phyloP scores from a whole-genome alignment of 352 stramenopile genomes.

The Aphanomyces cochlioides region DNA sequence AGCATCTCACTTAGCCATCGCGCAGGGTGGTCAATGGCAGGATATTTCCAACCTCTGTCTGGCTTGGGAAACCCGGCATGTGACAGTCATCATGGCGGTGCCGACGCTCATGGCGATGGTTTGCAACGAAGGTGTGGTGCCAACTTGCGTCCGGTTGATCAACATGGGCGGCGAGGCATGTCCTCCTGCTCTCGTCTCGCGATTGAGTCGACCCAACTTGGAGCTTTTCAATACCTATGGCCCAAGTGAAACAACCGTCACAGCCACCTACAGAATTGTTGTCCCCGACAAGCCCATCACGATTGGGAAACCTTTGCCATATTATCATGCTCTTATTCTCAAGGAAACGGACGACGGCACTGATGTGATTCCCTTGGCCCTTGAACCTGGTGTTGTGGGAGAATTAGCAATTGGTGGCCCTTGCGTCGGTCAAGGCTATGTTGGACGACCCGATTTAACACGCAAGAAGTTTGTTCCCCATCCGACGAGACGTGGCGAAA shows the following conservation, averaged over 20 bases:
- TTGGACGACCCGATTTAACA: slow-evolving; percentile 5
- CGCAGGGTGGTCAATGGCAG: neutral
- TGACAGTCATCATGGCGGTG: slow-evolving; percentile 15
- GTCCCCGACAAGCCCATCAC: neutral
- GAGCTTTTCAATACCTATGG: slow-evolving; percentile 13
- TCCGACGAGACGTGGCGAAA: neutral
- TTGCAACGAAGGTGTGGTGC: slow-evolving; percentile 1
- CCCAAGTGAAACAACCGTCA: slow-evolving; percentile 13
- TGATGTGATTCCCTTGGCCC: neutral
- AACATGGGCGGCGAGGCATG: slow-evolving; percentile 15
- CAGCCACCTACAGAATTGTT: slow-evolving; percentile 1
- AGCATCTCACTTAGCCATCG: neutral
- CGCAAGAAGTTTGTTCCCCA: slow-evolving; percentile 6
- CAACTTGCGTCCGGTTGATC: neutral
- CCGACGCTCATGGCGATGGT: slow-evolving; percentile 22
- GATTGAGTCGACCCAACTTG: neutral
- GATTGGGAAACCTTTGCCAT: slow-evolving; percentile 10
- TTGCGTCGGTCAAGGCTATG: slow-evolving; percentile 11
- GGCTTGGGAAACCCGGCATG: neutral
- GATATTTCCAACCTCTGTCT: neutral
- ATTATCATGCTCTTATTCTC: slow-evolving; percentile 1
- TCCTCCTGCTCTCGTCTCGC: neutral
- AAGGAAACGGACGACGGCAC: neutral
- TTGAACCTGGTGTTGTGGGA: neutral
- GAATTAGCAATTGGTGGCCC: slow-evolving; percentile 11